These are phyloP conservation scores for Polyporus arcularius DNA, from an alignment of 768 basidiomycete genomes.

Conservation along the genomic window DNA sequence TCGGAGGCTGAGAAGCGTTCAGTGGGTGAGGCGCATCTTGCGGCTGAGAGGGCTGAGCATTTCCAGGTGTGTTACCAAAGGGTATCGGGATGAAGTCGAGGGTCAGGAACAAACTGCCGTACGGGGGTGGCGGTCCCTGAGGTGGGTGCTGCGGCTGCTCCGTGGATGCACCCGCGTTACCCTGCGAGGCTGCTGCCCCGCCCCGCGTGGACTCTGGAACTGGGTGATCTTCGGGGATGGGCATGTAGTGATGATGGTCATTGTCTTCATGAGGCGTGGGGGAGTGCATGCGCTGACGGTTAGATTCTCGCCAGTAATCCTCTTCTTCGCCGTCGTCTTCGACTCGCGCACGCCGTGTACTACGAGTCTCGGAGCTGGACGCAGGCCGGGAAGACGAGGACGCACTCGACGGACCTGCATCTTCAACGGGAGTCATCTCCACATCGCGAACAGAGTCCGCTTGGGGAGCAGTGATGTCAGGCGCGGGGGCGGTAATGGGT, in stretches of 20 bases:
- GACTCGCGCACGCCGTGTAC: slow-evolving; percentile 50
- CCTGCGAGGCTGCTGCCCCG: neutral
- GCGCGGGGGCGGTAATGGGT: too few species aligned
- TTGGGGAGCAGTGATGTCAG: neutral
- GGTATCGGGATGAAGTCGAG: slow-evolving; percentile 17
- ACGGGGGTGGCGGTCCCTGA: slow-evolving; percentile 6
- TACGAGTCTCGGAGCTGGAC: neutral
- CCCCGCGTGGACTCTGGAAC: neutral
- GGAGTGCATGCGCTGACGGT: slow-evolving; percentile 50
- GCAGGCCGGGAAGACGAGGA: neutral
- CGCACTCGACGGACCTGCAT: neutral
- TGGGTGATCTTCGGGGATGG: slow-evolving; percentile 14
- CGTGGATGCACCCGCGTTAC: neutral
- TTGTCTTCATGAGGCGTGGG: slow-evolving; percentile 26
- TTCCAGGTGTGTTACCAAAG: neutral
- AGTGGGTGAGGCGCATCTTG: neutral
- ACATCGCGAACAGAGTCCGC: slow-evolving; percentile 4
- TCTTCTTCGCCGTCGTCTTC: slow-evolving; percentile 60
- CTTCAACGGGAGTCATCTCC: slow-evolving; percentile 7
- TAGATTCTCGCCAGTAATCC: slow-evolving; percentile 63
- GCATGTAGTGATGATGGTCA: slow-evolving; percentile 24
- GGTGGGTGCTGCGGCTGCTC: neutral
- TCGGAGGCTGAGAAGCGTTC: neutral
- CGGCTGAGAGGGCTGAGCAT: neutral
- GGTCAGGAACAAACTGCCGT: slow-evolving; percentile 12